These are phyloP conservation scores for Fusarium sp. DNA, from an alignment of 2,329 filamentous ascomycete species.

Conservation along the genomic window DNA sequence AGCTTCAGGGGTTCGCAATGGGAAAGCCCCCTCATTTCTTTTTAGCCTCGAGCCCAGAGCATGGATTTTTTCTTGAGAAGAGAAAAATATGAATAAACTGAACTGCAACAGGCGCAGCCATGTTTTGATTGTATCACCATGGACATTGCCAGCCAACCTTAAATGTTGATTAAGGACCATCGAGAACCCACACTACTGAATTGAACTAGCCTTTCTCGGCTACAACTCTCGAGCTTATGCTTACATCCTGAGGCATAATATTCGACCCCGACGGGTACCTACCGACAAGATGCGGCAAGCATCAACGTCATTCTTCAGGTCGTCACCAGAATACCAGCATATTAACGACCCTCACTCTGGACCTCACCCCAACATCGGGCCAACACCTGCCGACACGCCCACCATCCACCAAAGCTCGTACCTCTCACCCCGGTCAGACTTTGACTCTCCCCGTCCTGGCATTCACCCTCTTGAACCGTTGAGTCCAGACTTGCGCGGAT, in stretches of 20 bases:
- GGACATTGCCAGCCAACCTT: neutral
- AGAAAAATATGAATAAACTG: neutral
- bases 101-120: neutral
- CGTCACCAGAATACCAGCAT: constrained; percentile 3
- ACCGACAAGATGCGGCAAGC: neutral
- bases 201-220: neutral
- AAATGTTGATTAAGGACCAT: neutral
- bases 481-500: neutral
- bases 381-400: neutral
- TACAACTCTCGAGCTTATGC: neutral
- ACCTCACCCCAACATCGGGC: neutral
- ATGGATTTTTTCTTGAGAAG: neutral
- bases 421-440: constrained; percentile 3
- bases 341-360: neutral
- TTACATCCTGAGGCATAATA: neutral
- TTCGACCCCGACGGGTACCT: neutral
- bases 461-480: neutral
- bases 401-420: neutral
- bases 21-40: neutral
- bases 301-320: neutral
- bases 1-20: neutral
- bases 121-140: neutral
- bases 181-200: neutral
- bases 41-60: neutral
- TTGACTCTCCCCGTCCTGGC: neutral